Evolutionary conservation across 441 rosid genomes (phyloP).

Genomic region (Croton laevigatus): DNA sequence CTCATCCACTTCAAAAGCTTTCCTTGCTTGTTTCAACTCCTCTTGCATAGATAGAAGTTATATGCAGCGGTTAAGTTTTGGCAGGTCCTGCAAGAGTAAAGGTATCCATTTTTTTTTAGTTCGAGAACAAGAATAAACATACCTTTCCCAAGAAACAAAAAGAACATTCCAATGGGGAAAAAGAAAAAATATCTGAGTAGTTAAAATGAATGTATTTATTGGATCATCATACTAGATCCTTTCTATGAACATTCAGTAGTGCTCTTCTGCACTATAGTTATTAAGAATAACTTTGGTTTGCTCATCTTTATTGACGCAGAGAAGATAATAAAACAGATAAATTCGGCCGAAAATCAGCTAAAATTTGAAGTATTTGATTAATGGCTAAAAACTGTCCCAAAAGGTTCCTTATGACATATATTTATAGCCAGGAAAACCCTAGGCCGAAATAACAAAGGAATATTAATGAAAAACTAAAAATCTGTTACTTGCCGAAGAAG

Average conservation of each 20-base stretch:
- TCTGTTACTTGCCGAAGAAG: no score
- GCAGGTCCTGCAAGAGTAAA: slow-evolving; percentile 56
- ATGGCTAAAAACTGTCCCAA: no score
- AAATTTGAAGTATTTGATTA: no score
- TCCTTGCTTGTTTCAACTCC: slow-evolving; percentile 94
- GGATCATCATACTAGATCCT: not conserved
- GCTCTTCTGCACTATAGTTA: no score
- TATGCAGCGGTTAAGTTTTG: slow-evolving; percentile 80
- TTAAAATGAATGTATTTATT: not conserved
- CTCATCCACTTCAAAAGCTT: slow-evolving; percentile 93
- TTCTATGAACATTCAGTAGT: not conserved
- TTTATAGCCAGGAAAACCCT: no score
- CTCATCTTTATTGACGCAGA: no score
- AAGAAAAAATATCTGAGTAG: not conserved
- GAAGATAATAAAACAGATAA: no score
- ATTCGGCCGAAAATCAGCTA: no score
- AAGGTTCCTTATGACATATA: no score
- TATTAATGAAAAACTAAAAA: no score
- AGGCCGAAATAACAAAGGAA: no score
- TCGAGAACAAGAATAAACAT: not conserved
- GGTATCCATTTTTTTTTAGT: not conserved
- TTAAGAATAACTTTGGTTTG: no score
- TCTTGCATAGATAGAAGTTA: slow-evolving; percentile 91
- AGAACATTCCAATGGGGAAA: not conserved
- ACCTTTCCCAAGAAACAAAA: not conserved